These are phyloP conservation scores for Allium cepa DNA, from an alignment of 106 monocot genomes.

Conservation along the genomic window DNA sequence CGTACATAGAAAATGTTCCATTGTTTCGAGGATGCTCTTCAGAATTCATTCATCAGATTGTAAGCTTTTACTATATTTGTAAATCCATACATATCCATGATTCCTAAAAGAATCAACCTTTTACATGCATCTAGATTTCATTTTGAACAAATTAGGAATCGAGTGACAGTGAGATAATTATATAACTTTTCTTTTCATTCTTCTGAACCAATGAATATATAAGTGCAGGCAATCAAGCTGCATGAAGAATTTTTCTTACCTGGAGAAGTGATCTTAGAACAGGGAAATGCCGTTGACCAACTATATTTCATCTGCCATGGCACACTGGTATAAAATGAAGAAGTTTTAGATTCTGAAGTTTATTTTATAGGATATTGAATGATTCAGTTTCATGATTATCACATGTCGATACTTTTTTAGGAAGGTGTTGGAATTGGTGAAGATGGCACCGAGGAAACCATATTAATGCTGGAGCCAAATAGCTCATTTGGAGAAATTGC, in stretches of 20 bases:
- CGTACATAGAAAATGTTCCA: constrained; percentile 58
- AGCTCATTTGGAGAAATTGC: constrained; percentile 86
- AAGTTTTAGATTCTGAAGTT: background rate
- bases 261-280: constrained; percentile 84
- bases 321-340: constrained; percentile 36
- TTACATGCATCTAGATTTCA: background rate
- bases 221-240: constrained; percentile 50
- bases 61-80: constrained; percentile 24
- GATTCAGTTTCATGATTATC: background rate
- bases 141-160: background rate
- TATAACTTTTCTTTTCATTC: too few species aligned
- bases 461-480: constrained; percentile 35
- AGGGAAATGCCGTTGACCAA: constrained; percentile 81
- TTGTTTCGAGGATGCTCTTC: constrained; percentile 86
- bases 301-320: constrained; percentile 91
- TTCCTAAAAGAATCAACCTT: background rate
- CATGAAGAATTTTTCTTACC: constrained; percentile 95
- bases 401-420: constrained; percentile 18
- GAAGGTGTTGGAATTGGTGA: constrained; percentile 70
- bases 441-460: constrained; percentile 71
- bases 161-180: too few species aligned
- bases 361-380: too few species aligned
- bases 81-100: too few species aligned
- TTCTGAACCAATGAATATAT: background rate
- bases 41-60: constrained; percentile 94